A percentile compares a stretch with the other conserved stretches of the same genome.
These are phyloP conservation scores for Kodamaea anthophila DNA, from an alignment of 1,139 yeast genomes.

Conservation along the genomic window DNA sequence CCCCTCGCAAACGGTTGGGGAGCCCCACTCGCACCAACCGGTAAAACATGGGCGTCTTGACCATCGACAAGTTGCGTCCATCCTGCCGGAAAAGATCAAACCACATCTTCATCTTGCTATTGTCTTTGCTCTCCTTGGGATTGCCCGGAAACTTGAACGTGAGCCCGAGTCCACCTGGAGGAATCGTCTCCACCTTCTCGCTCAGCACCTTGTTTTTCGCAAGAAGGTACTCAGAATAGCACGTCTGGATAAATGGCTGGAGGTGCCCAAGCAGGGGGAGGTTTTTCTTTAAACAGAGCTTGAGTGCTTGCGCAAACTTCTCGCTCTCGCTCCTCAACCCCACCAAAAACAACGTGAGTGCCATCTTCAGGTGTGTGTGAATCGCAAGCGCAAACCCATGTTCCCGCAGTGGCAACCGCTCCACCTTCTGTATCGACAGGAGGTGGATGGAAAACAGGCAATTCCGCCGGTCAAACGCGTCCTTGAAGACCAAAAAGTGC, in stretches of 20 bases:
- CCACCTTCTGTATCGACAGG: constrained; percentile 77
- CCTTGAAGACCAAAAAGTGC: constrained; percentile 69
- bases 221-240: constrained; percentile 81
- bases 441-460: constrained; percentile 70
- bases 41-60: constrained; percentile 72
- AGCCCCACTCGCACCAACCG: constrained; percentile 83
- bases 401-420: constrained; percentile 69
- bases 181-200: constrained; percentile 47
- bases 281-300: constrained; percentile 57
- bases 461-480: constrained; percentile 60
- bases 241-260: constrained; percentile 60
- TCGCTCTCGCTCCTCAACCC: constrained; percentile 80
- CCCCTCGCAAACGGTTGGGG: constrained; percentile 90
- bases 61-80: constrained; percentile 76
- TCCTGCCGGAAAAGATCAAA: constrained; percentile 78
- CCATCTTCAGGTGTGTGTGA: constrained; percentile 61
- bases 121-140: constrained; percentile 68
- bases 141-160: constrained; percentile 86
- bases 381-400: constrained; percentile 78
- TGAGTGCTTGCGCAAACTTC: constrained; percentile 64
- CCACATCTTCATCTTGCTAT: constrained; percentile 88
- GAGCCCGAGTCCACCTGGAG: constrained; percentile 82
- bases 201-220: constrained; percentile 49
- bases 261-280: constrained; percentile 55
- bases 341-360: constrained; percentile 62